A percentile compares a stretch with the other conserved stretches of the same genome.
These are phyloP conservation scores for Candida loeiensis DNA, from an alignment of 805 yeast species.

Conservation along the genomic window DNA sequence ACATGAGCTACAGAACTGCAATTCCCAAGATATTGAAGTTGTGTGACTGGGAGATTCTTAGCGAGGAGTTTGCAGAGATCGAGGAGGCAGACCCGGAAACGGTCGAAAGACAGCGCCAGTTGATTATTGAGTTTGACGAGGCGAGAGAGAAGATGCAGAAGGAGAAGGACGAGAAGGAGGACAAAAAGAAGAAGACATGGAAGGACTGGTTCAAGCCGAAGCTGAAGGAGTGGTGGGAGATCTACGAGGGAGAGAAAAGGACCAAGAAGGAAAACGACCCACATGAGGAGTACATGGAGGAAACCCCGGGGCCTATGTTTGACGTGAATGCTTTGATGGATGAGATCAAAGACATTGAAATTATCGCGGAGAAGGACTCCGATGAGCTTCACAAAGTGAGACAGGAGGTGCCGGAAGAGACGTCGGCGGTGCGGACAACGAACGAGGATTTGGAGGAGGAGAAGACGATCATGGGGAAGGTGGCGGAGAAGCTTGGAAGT, in stretches of 20 bases:
- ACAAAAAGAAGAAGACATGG: constrained; percentile 42
- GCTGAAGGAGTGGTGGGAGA: constrained; percentile 58
- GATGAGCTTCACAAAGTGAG: constrained; percentile 16
- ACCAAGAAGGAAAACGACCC: constrained; percentile 9
- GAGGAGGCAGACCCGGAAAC: constrained; percentile 94
- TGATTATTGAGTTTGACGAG: constrained; percentile 78
- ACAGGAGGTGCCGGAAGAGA: constrained; percentile 14
- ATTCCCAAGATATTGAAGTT: constrained; percentile 76
- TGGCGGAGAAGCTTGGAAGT: not conserved
- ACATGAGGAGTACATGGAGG: constrained; percentile 15
- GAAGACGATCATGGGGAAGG: not conserved
- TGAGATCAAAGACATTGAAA: constrained; percentile 45
- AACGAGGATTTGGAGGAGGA: constrained; percentile 24
- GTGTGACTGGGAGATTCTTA: constrained; percentile 75
- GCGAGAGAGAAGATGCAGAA: constrained; percentile 62
- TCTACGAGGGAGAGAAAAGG: constrained; percentile 34
- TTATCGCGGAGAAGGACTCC: constrained; percentile 23
- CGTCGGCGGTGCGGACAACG: constrained; percentile 1
- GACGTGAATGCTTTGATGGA: constrained; percentile 42
- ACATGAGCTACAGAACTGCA: constrained; percentile 93
- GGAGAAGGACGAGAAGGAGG: constrained; percentile 28
- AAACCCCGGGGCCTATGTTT: constrained; percentile 31
- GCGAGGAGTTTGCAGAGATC: constrained; percentile 91
- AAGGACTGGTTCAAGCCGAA: constrained; percentile 45
- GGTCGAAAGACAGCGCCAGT: constrained; percentile 74